Evolutionary conservation across 495 filamentous ascomycete species (phyloP).

Genomic region (Talaromyces liani): DNA sequence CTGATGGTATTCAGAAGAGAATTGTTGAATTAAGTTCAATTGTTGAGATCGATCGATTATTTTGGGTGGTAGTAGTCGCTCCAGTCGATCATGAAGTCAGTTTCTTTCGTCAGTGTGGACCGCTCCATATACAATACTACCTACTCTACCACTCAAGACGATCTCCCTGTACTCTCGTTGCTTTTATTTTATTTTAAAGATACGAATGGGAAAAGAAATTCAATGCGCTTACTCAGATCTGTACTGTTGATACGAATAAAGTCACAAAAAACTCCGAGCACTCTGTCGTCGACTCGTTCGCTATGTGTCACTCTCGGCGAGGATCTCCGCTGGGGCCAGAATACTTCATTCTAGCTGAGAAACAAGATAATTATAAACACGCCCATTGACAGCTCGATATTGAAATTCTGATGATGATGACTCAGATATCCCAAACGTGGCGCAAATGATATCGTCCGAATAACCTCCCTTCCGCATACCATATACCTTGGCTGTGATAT

Average conservation of each 20-base stretch:
- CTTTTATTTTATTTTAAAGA: not conserved
- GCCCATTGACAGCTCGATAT: not conserved
- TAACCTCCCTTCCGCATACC: not conserved
- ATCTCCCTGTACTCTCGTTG: not conserved
- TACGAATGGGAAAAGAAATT: not conserved
- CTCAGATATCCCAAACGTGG: not conserved
- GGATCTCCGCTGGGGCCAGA: not conserved
- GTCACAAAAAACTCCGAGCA: not conserved
- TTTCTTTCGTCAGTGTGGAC: not conserved
- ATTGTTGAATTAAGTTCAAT: not conserved
- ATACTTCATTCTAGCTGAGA: not conserved
- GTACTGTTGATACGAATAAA: not conserved
- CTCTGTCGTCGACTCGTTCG: not conserved
- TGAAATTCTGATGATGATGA: not conserved
- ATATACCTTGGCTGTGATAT: not conserved
- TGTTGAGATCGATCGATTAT: not conserved
- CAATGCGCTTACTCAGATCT: not conserved
- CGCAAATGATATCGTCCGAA: not conserved
- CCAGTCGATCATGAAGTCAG: not conserved
- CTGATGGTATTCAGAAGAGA: not conserved
- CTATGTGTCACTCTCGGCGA: not conserved
- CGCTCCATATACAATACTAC: not conserved
- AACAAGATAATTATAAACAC: not conserved
- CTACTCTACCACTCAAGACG: not conserved
- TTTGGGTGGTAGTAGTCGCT: not conserved